Percentiles rank a stretch among this genome's conserved stretches.
These are phyloP conservation scores for Angomonas ambiguus DNA, from an alignment of 208 protist species.

Conservation along the genomic window DNA sequence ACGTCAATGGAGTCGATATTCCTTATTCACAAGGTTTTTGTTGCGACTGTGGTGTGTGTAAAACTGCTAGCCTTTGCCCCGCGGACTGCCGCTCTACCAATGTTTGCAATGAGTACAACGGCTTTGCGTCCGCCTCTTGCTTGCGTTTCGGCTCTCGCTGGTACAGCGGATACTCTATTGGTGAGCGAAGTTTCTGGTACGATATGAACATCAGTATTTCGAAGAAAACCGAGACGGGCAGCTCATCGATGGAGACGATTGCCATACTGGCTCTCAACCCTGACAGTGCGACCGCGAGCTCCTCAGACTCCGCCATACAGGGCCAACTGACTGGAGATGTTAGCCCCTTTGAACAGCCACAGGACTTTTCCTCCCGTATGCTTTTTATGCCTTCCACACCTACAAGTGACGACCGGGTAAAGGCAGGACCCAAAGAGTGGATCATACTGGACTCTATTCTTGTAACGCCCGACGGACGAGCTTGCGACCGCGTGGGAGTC, in stretches of 20 bases:
- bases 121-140: conserved; percentile 62
- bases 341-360: conserved; percentile 35
- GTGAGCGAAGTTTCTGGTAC: conserved; percentile 48
- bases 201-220: conserved; percentile 50
- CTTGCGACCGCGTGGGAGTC: conserved; percentile 90
- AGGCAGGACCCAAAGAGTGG: conserved; percentile 58
- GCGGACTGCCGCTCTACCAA: conserved; percentile 34
- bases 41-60: conserved; percentile 70
- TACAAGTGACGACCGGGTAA: conserved; percentile 28
- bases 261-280: conserved; percentile 46
- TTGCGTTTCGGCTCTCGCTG: conserved; percentile 70
- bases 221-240: conserved; percentile 14
- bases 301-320: conserved; percentile 29
- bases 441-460: conserved; percentile 55
- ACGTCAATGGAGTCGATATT: conserved; percentile 55
- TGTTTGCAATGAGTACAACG: conserved; percentile 54
- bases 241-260: neutral
- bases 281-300: conserved; percentile 22
- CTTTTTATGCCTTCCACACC: conserved; percentile 61
- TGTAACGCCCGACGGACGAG: conserved; percentile 66
- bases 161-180: conserved; percentile 81
- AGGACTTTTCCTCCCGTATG: conserved; percentile 56
- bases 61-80: conserved; percentile 55
- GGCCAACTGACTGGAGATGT: conserved; percentile 73
- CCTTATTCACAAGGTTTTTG: conserved; percentile 85